Base-by-base conservation (phyloP, 192 early-diverging fungal genomes). In the Allomyces macrogynus region DNA sequence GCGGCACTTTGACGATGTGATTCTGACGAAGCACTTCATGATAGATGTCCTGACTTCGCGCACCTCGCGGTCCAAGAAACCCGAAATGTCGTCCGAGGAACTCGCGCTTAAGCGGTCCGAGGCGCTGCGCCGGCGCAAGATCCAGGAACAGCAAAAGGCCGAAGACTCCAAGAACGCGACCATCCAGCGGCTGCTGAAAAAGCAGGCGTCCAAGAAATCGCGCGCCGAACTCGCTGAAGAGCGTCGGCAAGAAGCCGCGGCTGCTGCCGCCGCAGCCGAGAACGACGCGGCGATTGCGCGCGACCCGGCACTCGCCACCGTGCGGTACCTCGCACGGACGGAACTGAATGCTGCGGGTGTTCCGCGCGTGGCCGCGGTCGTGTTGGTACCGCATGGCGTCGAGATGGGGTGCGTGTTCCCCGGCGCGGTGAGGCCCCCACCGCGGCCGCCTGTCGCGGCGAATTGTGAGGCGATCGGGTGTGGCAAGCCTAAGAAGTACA, bases 111-210 rank as follows among this genome's bases (percentile, higher is more conserved):
- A 66, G 14, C 63, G 63, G 22, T 71, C 62, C 1, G 69, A 67
- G 24, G 67, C 62, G 1, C 63, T 66, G 10, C 69, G 69, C 26
- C 65, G 69, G 10, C 61, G 69, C 23, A 67, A 64, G 24, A 61
- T 67, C 61, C 69, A 64, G 62, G 66, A 66, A 49, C 66, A 67
- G 57, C 57, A 62, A 20, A 26, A 43, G 40, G 69, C 69, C 1
- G 69, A 67, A 61, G 69, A 67, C 24, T 66, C 62, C 43, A 67
- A 71, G 63, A 61, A 67, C 42, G 61, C 67, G 4, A 71, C 69
- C 22, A 67, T 71, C 20, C 65, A 71, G 5, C 67, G 67, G 64
- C 63, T 71, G n/a, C 23, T 71, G n/a, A 54, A 26, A 24, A 67
- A 67, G 65, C 65, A 71, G 25, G 64, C 63, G 0, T 42, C 20